Evolutionary conservation across 768 basidiomycete genomes (phyloP), one percentile per base, ranked within the genome.

Genomic region (Tephrocybe sp.): DNA sequence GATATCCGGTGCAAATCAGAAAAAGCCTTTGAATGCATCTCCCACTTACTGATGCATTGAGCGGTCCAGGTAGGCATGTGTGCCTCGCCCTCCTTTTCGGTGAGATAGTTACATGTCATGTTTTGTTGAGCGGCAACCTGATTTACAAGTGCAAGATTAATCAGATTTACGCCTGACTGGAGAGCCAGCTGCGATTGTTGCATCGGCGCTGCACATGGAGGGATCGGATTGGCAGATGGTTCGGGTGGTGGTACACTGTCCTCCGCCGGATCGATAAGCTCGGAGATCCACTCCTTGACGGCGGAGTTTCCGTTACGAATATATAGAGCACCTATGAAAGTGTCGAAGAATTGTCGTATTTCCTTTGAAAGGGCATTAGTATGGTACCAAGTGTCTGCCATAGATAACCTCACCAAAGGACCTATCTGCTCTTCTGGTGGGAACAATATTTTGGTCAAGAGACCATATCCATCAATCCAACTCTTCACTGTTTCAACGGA

Each of bases 321-420:
- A 61, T 78, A 83, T 10, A 84, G 63, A n/a, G 83, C 86, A 8
- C 84, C 86, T 11, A 87, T 68, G 54, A 86, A 87, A 18, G 78
- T 77, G 57, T 77, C 58, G 54, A 85, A 85, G 42, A 83, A 75
- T 37, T 63, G 66, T 22, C 70, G 70, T 46, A 79, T 75, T 64
- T 83, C 83, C 84, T 87, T 53, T n/a, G 25, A 27, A n/a, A 47
- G 29, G 24, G 15, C 42, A 40, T 31, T 47, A 3, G 5, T 33
- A 19, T 25, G 16, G 10, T 9, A 15, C 23, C 4, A 40, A 2
- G 12, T 1, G 19, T 15, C n/a, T 38, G 38, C 33, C 21, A n/a
- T n/a, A n/a, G n/a, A n/a, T n/a, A n/a, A n/a, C n/a, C n/a, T n/a
- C n/a, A n/a, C n/a, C n/a, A n/a, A n/a, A n/a, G n/a, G n/a, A n/a